These are phyloP conservation scores for Cylindrotheca closterium DNA, from an alignment of 108 stramenopile genomes.

Conservation along the genomic window DNA sequence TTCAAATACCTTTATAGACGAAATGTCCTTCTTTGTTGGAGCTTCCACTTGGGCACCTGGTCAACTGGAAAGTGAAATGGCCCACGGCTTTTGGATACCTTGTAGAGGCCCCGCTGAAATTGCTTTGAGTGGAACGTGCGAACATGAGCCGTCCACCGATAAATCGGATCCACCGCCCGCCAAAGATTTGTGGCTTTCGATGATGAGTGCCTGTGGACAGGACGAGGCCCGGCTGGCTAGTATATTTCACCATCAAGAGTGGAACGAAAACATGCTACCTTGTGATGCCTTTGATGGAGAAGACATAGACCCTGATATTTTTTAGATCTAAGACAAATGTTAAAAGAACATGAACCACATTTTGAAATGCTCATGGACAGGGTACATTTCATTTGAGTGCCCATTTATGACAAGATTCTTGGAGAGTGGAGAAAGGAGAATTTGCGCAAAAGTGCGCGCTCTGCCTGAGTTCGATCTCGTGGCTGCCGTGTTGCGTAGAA, in stretches of 20 bases:
- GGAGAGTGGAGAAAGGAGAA: too few species aligned
- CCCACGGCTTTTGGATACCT: constrained; percentile 80
- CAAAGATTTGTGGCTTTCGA: constrained; percentile 78
- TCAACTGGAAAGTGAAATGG: constrained; percentile 77
- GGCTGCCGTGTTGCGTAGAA: too few species aligned
- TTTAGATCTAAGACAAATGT: too few species aligned
- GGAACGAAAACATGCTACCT: constrained; percentile 25
- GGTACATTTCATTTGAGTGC: too few species aligned
- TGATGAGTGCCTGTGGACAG: constrained; percentile 73
- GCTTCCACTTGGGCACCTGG: constrained; percentile 74
- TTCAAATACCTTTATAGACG: constrained; percentile 27
- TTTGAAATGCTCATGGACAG: too few species aligned
- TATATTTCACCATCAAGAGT: constrained; percentile 47
- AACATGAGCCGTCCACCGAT: constrained; percentile 39
- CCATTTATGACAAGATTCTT: too few species aligned
- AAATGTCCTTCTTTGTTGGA: constrained; percentile 78
- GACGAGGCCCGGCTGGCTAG: constrained; percentile 74
- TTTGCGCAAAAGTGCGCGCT: too few species aligned
- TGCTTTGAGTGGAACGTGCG: constrained; percentile 65
- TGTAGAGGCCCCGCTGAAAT: constrained; percentile 67
- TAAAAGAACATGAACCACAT: too few species aligned
- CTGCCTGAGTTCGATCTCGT: too few species aligned
- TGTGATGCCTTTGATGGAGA: constrained; percentile 33
- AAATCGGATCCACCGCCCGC: constrained; percentile 36
- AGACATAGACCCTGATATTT: constrained; percentile 7